A percentile compares a stretch with the other conserved stretches of the same genome.
Conservation (phyloP, 805 yeast species). For the Metschnikowia kunwiensis region DNA sequence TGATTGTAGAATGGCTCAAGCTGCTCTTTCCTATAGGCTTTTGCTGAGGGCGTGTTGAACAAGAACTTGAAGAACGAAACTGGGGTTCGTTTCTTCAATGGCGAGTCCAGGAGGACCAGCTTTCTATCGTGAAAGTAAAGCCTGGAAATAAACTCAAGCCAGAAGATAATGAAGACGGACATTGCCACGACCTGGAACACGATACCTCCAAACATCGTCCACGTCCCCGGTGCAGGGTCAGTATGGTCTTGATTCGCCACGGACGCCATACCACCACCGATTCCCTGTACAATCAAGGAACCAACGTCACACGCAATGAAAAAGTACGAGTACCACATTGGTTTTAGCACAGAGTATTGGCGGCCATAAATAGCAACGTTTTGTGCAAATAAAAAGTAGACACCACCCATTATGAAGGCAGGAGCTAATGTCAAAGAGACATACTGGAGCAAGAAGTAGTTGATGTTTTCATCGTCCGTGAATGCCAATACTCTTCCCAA, state of each 20-base stretch:
- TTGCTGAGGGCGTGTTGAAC: conserved; percentile 24
- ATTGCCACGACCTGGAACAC: conserved; percentile 37
- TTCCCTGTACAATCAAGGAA: conserved; percentile 37
- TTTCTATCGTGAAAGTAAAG: conserved; percentile 27
- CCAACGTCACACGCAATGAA: conserved; percentile 38
- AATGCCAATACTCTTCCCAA: conserved; percentile 35
- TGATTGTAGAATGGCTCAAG: conserved; percentile 32
- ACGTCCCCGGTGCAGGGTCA: conserved; percentile 32
- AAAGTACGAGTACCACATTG: conserved; percentile 43
- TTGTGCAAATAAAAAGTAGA: conserved; percentile 41
- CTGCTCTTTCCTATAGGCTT: conserved; percentile 21
- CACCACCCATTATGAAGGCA: conserved; percentile 43
- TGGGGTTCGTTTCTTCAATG: conserved; percentile 16
- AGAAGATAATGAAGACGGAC: conserved; percentile 34
- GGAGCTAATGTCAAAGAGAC: conserved; percentile 39
- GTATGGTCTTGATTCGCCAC: conserved; percentile 24
- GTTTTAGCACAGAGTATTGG: conserved; percentile 35
- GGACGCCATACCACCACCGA: conserved; percentile 38
- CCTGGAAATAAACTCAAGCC: conserved; percentile 35
- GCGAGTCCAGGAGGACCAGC: conserved; percentile 11
- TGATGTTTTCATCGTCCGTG: conserved; percentile 21
- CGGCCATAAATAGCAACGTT: conserved; percentile 38
- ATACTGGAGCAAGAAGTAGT: conserved; percentile 31
- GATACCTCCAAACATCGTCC: conserved; percentile 39
- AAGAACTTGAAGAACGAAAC: conserved; percentile 23